Evolutionary conservation across 169 alveolate species (phyloP).

Genomic region (Perkinsus olseni): DNA sequence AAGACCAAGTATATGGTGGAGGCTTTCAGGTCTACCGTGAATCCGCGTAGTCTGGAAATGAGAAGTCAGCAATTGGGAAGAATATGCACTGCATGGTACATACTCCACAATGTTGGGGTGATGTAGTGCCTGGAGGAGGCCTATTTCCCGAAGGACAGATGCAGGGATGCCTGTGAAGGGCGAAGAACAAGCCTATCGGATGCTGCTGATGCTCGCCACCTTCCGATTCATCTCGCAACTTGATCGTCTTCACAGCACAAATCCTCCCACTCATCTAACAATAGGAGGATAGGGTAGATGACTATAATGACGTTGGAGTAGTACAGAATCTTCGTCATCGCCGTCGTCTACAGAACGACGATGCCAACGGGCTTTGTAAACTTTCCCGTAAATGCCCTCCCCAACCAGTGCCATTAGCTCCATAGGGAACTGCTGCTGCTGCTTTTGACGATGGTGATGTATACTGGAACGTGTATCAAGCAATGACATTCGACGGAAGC

Average conservation of each 20-base stretch:
- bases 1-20: background rate
- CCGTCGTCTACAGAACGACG: background rate
- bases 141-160: constrained; percentile 69
- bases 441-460: background rate
- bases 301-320: background rate
- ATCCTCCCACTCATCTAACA: background rate
- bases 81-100: too few relatives aligned
- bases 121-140: constrained; percentile 52
- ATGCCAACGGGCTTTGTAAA: constrained; percentile 46
- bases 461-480: background rate
- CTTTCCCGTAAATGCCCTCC: constrained; percentile 77
- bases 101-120: constrained; percentile 57
- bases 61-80: too few relatives aligned
- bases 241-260: background rate
- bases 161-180: constrained; percentile 34
- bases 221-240: background rate
- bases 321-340: background rate
- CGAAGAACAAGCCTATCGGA: background rate
- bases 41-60: constrained; percentile 42
- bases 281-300: background rate
- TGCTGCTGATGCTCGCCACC: background rate
- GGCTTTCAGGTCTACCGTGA: constrained; percentile 22
- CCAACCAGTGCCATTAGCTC: constrained; percentile 38
- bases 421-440: background rate
- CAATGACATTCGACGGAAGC: background rate